Conservation (phyloP, 495 filamentous ascomycete genomes). For the Coniosporium apollinis region DNA sequence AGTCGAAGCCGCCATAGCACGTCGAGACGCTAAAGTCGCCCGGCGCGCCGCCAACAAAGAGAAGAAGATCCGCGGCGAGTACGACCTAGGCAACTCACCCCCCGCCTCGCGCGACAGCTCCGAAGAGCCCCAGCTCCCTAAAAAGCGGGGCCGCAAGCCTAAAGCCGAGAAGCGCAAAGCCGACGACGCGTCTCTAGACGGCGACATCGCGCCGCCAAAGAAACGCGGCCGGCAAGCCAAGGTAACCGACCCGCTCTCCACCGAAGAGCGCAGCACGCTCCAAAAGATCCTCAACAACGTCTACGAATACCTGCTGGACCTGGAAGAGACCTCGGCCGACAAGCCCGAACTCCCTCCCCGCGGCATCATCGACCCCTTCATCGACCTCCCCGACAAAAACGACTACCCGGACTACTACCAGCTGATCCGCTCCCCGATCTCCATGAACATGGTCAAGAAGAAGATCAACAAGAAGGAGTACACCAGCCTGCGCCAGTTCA, state of each 20-base stretch:
- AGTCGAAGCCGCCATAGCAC: conserved; percentile 79
- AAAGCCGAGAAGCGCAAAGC: conserved; percentile 69
- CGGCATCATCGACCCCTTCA: conserved; percentile 82
- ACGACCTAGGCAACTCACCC: conserved; percentile 53
- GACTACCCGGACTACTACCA: conserved; percentile 87
- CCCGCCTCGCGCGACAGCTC: conserved; percentile 62
- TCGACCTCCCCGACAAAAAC: conserved; percentile 74
- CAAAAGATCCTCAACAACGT: conserved; percentile 59
- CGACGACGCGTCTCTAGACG: conserved; percentile 52
- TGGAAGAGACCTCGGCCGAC: conserved; percentile 48
- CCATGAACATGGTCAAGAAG: conserved; percentile 80
- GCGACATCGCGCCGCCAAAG: conserved; percentile 60
- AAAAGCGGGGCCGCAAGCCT: conserved; percentile 68
- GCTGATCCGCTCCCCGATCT: conserved; percentile 80
- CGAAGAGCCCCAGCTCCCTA: conserved; percentile 41
- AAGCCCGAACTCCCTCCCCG: conserved; percentile 40
- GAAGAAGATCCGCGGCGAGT: conserved; percentile 32
- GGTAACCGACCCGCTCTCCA: conserved; percentile 33
- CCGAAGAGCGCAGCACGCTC: conserved; percentile 41
- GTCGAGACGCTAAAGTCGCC: conserved; percentile 72
- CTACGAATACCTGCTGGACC: conserved; percentile 60
- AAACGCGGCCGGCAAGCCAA: conserved; percentile 68
- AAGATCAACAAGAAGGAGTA: conserved; percentile 93
- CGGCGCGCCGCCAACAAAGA: conserved; percentile 59
- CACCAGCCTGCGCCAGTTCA: conserved; percentile 59